These are phyloP conservation scores for Climacium dendroides DNA, from an alignment of 225 moss, liverwort and hornwort species.

Conservation along the genomic window DNA sequence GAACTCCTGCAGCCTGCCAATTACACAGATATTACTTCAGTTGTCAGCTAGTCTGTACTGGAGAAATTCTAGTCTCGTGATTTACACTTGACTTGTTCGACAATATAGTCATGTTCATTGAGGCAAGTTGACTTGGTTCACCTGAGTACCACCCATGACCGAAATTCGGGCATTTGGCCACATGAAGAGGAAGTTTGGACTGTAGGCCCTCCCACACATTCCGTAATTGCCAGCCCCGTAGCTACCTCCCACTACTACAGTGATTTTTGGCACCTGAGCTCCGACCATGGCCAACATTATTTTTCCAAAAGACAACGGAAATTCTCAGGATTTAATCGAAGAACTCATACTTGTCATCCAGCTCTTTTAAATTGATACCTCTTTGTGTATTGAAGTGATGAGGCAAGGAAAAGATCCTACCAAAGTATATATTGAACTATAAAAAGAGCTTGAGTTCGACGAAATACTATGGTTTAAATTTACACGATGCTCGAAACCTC, in stretches of 20 bases:
- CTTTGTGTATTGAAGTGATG: neutral
- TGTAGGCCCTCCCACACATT: constrained; percentile 98
- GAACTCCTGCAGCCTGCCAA: constrained; percentile 87
- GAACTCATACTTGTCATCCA: neutral
- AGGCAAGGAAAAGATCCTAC: neutral
- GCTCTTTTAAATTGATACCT: neutral
- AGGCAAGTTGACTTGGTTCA: neutral
- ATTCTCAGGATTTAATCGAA: neutral
- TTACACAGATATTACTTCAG: neutral
- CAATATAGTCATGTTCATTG: neutral
- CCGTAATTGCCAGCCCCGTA: constrained; percentile 99
- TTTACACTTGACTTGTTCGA: neutral
- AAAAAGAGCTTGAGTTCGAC: neutral
- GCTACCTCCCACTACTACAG: constrained; percentile 85
- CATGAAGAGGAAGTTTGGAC: constrained; percentile 94
- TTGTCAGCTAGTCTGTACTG: neutral
- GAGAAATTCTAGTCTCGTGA: neutral
- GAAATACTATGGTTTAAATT: neutral
- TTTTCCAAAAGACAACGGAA: neutral
- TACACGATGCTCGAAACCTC: neutral
- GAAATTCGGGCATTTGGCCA: constrained; percentile 99
- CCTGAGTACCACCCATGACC: constrained; percentile 99
- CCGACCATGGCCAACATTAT: constrained; percentile 1
- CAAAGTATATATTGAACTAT: neutral
- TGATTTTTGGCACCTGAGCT: constrained; percentile 83